A percentile compares a stretch with the other conserved stretches of the same genome.
phyloP scores from a whole-genome alignment of 1,284 basidiomycete species.

The Xanthoconium separans region DNA sequence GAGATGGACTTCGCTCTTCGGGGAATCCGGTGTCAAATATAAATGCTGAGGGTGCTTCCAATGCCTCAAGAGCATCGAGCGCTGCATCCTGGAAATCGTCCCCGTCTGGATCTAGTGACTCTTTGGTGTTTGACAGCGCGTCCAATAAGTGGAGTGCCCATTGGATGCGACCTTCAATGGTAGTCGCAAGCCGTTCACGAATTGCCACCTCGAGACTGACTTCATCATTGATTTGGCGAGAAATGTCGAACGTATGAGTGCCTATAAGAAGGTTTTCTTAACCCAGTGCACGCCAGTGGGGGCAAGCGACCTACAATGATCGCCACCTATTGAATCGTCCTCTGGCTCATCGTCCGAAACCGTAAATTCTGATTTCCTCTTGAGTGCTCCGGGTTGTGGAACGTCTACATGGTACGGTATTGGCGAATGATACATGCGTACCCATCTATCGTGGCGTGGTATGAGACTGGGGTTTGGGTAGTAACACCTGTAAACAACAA shows the following conservation, averaged over 20 bases:
- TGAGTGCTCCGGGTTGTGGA: conserved; percentile 10
- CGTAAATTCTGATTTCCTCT: conserved; percentile 8
- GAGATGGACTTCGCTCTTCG: conserved; percentile 33
- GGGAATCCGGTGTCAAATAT: conserved; percentile 40
- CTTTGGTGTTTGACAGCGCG: conserved; percentile 36
- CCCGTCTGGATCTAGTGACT: conserved; percentile 12
- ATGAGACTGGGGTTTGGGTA: not conserved
- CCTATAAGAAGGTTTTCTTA: conserved; percentile 13
- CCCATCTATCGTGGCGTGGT: conserved; percentile 19
- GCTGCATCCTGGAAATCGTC: conserved; percentile 51
- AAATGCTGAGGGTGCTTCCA: conserved; percentile 52
- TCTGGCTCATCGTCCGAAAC: conserved; percentile 14
- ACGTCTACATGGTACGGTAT: conserved; percentile 15
- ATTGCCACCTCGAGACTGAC: conserved; percentile 65
- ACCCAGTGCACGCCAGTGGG: not conserved
- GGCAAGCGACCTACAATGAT: conserved; percentile 18
- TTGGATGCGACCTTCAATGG: conserved; percentile 59
- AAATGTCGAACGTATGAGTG: conserved; percentile 14
- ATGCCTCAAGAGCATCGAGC: conserved; percentile 51
- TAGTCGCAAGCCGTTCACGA: conserved; percentile 52
- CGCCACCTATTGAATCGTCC: conserved; percentile 8
- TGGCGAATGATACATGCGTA: conserved; percentile 24
- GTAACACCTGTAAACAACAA: conserved; percentile 1
- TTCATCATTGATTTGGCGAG: conserved; percentile 41
- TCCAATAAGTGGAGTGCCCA: conserved; percentile 64